Evolutionary conservation across 108 stramenopile genomes (phyloP).

Genomic region (Cyclotella choctawhatcheeana): DNA sequence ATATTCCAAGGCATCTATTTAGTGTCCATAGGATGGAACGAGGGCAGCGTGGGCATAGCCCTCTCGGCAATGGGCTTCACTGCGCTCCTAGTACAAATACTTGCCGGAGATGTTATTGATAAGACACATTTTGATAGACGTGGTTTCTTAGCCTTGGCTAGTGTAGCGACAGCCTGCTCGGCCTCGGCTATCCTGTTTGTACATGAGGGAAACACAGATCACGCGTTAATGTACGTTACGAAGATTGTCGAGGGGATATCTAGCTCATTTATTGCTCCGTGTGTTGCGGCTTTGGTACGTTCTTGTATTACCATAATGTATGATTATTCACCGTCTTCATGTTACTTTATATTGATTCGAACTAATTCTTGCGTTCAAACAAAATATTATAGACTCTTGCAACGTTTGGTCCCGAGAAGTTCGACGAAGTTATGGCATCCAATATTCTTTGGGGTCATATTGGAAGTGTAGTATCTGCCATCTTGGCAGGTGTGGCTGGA

Average conservation of each 20-base stretch:
- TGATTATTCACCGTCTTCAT: background rate
- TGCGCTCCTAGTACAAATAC: slow-evolving; percentile 75
- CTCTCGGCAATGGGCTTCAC: slow-evolving; percentile 86
- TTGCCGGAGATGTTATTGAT: slow-evolving; percentile 85
- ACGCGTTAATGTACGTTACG: slow-evolving; percentile 71
- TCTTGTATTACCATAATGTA: background rate
- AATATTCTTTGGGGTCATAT: slow-evolving; percentile 89
- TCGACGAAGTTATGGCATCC: slow-evolving; percentile 84
- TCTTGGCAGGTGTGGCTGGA: slow-evolving; percentile 73
- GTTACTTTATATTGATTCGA: background rate
- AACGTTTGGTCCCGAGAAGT: slow-evolving; percentile 81
- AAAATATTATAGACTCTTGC: slow-evolving; percentile 56
- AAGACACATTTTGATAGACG: slow-evolving; percentile 81
- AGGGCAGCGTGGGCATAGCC: slow-evolving; percentile 79
- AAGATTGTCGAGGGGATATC: slow-evolving; percentile 85
- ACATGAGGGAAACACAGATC: slow-evolving; percentile 70
- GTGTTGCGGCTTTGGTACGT: slow-evolving; percentile 71
- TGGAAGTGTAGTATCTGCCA: slow-evolving; percentile 72
- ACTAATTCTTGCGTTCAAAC: too few relatives aligned
- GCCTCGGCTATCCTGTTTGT: slow-evolving; percentile 88
- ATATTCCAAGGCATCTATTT: slow-evolving; percentile 85
- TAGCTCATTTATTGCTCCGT: slow-evolving; percentile 84
- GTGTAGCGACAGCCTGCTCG: slow-evolving; percentile 73
- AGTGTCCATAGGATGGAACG: slow-evolving; percentile 87
- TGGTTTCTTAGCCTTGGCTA: slow-evolving; percentile 62